Evolutionary conservation across 176 grass and related monocot genomes (phyloP), one percentile per base, ranked within the genome.

Genomic region (Rhipidocladum racemiflorum): DNA sequence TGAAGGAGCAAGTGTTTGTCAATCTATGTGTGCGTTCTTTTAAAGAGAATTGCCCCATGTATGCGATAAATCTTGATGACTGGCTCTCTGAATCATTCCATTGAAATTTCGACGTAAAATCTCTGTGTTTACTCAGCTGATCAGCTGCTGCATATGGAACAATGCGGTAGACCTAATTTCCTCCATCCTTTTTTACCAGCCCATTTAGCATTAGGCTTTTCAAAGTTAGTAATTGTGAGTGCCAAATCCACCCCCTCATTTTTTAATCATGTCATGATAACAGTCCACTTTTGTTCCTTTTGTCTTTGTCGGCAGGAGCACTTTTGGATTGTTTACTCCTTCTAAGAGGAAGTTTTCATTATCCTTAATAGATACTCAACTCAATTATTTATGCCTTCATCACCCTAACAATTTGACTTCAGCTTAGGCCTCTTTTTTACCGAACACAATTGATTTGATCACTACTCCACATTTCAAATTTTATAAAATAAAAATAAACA

Each of bases 191-290:
- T 74, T 73, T 74, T 42, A 73, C 45, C 67, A 65, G 16, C 30
- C 44, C 7, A 42, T 55, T 70, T 46, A 85, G 0, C 8, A 57
- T 27, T 70, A 14, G 3, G 13, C 8, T 61, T 45, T 46, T 70
- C 34, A 36, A 45, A 9, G 20, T 61, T 68, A 17, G 21, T 0
- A 17, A 17, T 61, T 4, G 15, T 23, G 79, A 32, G 64, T 65
- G 67, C 60, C 25, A 68, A 81, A 81, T 39, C 49, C 30, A 81
- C 53, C 32, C 8, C 50, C 63, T 36, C 25, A 45, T 49, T 68
- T 81, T 14, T 68, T 87, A 68, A 68, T 59, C 15, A 75, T 81
- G 28, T 43, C 3, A 23, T 55, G 39, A 42, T 55, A 36, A 65
- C 32, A 56, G 9, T 45, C 67, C 32, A 6, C 43, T n/a, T 4